These are phyloP conservation scores for Umbelopsis ramanniana DNA, from an alignment of 192 early-diverging fungal genomes.

Conservation along the genomic window DNA sequence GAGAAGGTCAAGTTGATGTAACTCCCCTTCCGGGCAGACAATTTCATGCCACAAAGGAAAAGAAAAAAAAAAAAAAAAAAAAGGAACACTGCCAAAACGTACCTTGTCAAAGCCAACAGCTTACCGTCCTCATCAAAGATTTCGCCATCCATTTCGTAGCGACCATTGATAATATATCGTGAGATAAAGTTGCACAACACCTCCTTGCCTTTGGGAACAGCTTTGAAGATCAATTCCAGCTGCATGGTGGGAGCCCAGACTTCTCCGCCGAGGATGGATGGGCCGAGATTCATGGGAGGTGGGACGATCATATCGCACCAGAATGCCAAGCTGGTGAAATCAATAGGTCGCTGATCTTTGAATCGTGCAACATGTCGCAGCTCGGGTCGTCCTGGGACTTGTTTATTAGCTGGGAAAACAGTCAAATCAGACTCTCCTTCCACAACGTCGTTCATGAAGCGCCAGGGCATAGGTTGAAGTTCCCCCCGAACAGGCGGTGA, in stretches of 20 bases:
- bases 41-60: too few relatives aligned
- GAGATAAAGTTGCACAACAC: slow-evolving; percentile 31
- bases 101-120: slow-evolving; percentile 42
- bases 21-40: too few relatives aligned
- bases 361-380: slow-evolving; percentile 22
- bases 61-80: too few relatives aligned
- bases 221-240: slow-evolving; percentile 39
- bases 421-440: slow-evolving; percentile 5
- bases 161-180: slow-evolving; percentile 37
- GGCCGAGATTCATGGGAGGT: slow-evolving; percentile 28
- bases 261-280: not conserved
- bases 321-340: slow-evolving; percentile 31
- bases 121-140: slow-evolving; percentile 33
- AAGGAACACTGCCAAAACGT: not conserved
- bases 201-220: slow-evolving; percentile 22
- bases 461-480: not conserved
- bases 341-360: slow-evolving; percentile 24
- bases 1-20: too few relatives aligned
- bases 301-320: slow-evolving; percentile 40
- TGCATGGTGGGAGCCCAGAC: slow-evolving; percentile 42
- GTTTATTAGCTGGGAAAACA: not conserved
- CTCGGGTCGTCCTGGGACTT: slow-evolving; percentile 24
- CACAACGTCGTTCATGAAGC: slow-evolving; percentile 21
- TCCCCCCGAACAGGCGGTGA: slow-evolving; percentile 16
- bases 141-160: slow-evolving; percentile 40